phyloP scores from a whole-genome alignment of 164 flowering plant species.

The Akebia trifoliata region DNA sequence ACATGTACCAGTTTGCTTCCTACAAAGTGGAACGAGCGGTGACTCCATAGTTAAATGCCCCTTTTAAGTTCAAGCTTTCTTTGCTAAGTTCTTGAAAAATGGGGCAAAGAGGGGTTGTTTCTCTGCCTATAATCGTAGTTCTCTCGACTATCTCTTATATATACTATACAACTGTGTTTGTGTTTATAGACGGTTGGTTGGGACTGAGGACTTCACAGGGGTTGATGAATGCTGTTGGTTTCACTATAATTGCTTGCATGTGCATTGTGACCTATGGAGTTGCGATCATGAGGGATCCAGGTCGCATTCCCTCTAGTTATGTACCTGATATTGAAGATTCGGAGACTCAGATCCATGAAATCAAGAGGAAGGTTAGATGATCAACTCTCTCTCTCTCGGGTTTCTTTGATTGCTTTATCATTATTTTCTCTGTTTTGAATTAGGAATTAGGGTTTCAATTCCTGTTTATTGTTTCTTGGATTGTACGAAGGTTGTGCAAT shows the following conservation, averaged over 20 bases:
- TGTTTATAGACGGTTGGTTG: conserved; percentile 81
- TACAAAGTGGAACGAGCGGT: too few species aligned
- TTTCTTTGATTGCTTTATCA: too few species aligned
- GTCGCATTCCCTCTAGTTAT: conserved; percentile 61
- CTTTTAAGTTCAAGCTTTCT: too few species aligned
- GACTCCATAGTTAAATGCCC: too few species aligned
- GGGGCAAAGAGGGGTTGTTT: conserved; percentile 40
- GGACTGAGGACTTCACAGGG: conserved; percentile 79
- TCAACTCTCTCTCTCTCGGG: too few species aligned
- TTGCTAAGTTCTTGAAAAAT: too few species aligned
- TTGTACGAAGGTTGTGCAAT: too few species aligned
- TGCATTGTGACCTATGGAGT: conserved; percentile 47
- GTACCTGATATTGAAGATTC: conserved; percentile 79
- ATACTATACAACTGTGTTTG: conserved; percentile 60
- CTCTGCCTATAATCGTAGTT: conserved; percentile 65
- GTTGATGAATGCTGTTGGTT: conserved; percentile 53
- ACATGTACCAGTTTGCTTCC: too few species aligned
- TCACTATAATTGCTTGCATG: conserved; percentile 53
- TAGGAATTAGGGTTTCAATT: too few species aligned
- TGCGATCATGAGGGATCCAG: conserved; percentile 70
- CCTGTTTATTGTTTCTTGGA: too few species aligned
- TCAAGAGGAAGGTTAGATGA: conserved; percentile 94
- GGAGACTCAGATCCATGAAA: conserved; percentile 69
- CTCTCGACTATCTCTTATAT: conserved; percentile 51
- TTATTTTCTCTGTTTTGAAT: too few species aligned